Conservation (phyloP, 192 early-diverging fungal species). For the Linderina pennispora region DNA sequence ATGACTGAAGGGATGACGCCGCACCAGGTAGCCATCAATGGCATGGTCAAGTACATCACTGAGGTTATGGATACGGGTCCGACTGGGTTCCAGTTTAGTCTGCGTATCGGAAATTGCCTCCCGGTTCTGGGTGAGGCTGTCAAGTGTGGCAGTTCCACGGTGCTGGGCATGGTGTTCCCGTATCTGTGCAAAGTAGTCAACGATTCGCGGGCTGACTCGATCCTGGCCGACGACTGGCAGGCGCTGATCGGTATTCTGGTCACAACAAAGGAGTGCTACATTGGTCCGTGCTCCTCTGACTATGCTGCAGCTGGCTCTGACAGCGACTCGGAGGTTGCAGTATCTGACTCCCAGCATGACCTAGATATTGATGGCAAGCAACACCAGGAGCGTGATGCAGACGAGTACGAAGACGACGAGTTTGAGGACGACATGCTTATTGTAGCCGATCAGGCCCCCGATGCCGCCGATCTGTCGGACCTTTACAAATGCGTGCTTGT, state of each 20-base stretch:
- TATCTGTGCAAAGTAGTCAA: conserved; percentile 41
- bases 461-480: conserved; percentile 5
- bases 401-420: conserved; percentile 6
- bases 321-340: too few species aligned
- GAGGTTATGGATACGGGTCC: conserved; percentile 44
- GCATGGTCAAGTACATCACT: conserved; percentile 45
- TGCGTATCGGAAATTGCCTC: conserved; percentile 42
- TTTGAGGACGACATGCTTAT: conserved; percentile 2
- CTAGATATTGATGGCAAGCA: too few species aligned
- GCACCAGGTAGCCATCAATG: conserved; percentile 38
- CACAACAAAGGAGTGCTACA: conserved; percentile 22
- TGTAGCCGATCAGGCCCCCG: too few species aligned
- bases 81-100: conserved; percentile 41
- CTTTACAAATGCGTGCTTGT: conserved; percentile 30
- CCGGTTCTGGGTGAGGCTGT: conserved; percentile 40
- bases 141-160: conserved; percentile 31
- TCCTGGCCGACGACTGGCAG: conserved; percentile 32
- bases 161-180: conserved; percentile 34
- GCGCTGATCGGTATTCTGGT: conserved; percentile 28
- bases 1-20: conserved; percentile 15
- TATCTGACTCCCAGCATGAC: too few species aligned
- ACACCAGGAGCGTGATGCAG: too few species aligned
- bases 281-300: too few species aligned
- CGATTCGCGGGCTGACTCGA: conserved; percentile 35
- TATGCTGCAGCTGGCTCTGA: too few species aligned